Conservation (phyloP, 768 basidiomycete species). For the Leccinum uliginosum region DNA sequence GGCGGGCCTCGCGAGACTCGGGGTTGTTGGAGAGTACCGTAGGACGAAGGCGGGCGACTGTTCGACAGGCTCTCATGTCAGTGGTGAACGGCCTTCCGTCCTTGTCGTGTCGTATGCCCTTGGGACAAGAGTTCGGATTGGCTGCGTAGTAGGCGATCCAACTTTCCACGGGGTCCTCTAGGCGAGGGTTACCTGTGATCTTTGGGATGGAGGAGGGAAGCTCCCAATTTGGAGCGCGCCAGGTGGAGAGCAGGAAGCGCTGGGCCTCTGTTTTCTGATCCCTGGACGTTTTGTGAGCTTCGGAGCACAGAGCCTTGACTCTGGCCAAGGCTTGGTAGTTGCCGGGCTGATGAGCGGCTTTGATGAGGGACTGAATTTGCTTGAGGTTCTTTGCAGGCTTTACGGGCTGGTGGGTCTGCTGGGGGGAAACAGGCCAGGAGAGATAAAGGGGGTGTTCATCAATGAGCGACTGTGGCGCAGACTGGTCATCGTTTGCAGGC, state of each 20-base stretch:
- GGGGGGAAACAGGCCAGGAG: conserved; percentile 23
- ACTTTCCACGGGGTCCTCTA: conserved; percentile 42
- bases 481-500: conserved; percentile 22
- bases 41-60: conserved; percentile 46
- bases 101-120: conserved; percentile 40
- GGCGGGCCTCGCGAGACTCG: conserved; percentile 33
- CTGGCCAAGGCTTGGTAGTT: conserved; percentile 38
- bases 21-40: conserved; percentile 29
- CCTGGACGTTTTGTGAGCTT: conserved; percentile 41
- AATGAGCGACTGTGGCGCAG: conserved; percentile 17
- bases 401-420: conserved; percentile 10
- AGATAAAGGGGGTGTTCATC: conserved; percentile 19
- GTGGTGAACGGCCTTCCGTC: conserved; percentile 35
- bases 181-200: conserved; percentile 35
- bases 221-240: conserved; percentile 40
- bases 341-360: conserved; percentile 40
- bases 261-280: conserved; percentile 44
- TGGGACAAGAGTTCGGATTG: conserved; percentile 44
- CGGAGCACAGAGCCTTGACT: conserved; percentile 43
- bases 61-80: conserved; percentile 45
- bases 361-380: conserved; percentile 41
- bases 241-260: conserved; percentile 38
- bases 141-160: conserved; percentile 44
- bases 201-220: conserved; percentile 19
- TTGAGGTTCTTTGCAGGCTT: conserved; percentile 36